These are phyloP conservation scores for Pythium rhizo-oryzae DNA, from an alignment of 352 stramenopile genomes.

Conservation along the genomic window DNA sequence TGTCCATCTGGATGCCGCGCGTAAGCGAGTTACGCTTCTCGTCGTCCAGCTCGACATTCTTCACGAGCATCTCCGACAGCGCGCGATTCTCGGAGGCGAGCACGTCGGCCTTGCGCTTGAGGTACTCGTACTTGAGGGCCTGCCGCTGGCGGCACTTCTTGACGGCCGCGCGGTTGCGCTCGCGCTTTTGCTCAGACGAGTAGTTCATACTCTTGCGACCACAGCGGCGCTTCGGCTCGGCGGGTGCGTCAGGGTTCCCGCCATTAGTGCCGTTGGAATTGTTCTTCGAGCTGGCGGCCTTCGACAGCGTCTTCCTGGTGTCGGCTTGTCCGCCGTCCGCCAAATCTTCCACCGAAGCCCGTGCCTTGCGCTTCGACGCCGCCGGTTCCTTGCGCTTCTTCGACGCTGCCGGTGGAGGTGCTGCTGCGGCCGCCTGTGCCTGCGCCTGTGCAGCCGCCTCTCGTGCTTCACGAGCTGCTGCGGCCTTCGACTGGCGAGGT, in stretches of 20 bases:
- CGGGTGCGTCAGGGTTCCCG: not conserved
- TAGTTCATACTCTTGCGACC: constrained; percentile 89
- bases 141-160: constrained; percentile 86
- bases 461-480: not conserved
- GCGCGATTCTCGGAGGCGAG: constrained; percentile 68
- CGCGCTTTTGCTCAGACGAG: constrained; percentile 80
- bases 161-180: constrained; percentile 82
- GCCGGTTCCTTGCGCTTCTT: constrained; percentile 27
- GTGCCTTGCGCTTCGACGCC: constrained; percentile 16
- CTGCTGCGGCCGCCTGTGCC: not conserved
- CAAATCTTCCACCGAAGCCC: not conserved
- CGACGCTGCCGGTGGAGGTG: not conserved
- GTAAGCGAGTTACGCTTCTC: constrained; percentile 65
- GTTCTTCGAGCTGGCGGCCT: not conserved
- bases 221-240: constrained; percentile 67
- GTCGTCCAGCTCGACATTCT: constrained; percentile 63
- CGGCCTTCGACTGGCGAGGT: not conserved
- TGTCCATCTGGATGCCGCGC: constrained; percentile 87
- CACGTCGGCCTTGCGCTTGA: constrained; percentile 72
- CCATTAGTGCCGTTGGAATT: not conserved
- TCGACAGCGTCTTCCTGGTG: not conserved
- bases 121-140: constrained; percentile 80
- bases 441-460: not conserved
- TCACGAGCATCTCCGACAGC: constrained; percentile 75
- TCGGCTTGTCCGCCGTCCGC: not conserved